Base-by-base conservation (phyloP, 1,284 basidiomycete species). In the Rhodotorula sp. region DNA sequence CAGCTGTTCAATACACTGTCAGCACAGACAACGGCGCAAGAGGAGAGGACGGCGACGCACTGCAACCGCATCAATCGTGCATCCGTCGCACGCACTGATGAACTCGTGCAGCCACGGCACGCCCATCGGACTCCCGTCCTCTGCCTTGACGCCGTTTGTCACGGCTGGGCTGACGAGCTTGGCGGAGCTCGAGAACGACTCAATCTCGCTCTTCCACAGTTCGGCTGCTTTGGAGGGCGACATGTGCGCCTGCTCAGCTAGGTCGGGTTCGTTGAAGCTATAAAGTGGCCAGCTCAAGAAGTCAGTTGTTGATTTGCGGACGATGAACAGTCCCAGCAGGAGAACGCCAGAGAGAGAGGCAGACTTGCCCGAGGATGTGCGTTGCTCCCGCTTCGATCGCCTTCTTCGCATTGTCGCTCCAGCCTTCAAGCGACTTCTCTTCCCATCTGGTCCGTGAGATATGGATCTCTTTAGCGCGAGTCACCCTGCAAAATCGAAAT, bases 81-180 rank as follows among this genome's bases (percentile, higher is more conserved):
- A 74, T 1, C 34, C 59, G 1, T 7, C 7, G 52, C 73, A 74
- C 1, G 42, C 57, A 0, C 16, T 54, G 16, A 74, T 2, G 23
- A 74, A 71, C 45, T 71, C 49, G 2, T 59, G 13, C 23, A 71
- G 52, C 70, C 73, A 74, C 7, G 67, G 66, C 1, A 74, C 64
- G 25, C 70, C 73, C 64, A 74, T 64, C 19, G 68, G 46, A 21
- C 8, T 53, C 2, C 70, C 70, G 21, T 65, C 49, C 1, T n/a
- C 59, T 8, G 57, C 61, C 46, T 49, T 41, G n/a, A 70, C 65
- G 0, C 67, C 74, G 63, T 71, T 76, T 27, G 72, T 69, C 17
- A 77, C 74, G 0, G 68, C 76, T 0, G 77, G 76, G 4, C 72
- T 69, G 41, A 78, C 69, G 55, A 78, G 74, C 56, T 78, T 78